Evolutionary conservation across 1,139 yeast genomes (phyloP).

Genomic region (Zygoascus meyerae): DNA sequence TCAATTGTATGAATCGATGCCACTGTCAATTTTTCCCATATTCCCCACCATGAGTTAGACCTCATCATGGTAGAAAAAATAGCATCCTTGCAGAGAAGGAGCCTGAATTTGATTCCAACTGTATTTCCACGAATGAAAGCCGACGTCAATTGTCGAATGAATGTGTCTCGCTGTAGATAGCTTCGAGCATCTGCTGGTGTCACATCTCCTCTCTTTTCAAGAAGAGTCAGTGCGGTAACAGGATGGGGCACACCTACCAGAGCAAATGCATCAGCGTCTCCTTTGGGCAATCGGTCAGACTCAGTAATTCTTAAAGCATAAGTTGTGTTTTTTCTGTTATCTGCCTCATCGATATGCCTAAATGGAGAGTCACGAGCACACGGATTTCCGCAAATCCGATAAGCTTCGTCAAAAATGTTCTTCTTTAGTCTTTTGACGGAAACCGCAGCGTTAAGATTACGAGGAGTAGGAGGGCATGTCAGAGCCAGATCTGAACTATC

Average conservation of each 20-base stretch:
- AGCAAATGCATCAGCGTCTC: constrained; percentile 16
- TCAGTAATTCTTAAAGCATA: constrained; percentile 10
- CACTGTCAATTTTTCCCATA: constrained; percentile 20
- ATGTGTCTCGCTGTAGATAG: constrained; percentile 15
- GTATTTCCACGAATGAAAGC: constrained; percentile 18
- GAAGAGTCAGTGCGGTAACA: constrained; percentile 14
- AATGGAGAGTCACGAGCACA: constrained; percentile 8
- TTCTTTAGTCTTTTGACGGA: not conserved
- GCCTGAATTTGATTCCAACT: constrained; percentile 17
- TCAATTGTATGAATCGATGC: constrained; percentile 13
- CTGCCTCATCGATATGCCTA: not conserved
- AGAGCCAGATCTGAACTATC: constrained; percentile 16
- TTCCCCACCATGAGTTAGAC: constrained; percentile 21
- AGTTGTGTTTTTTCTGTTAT: not conserved
- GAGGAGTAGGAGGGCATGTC: constrained; percentile 23
- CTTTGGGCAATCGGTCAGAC: constrained; percentile 14
- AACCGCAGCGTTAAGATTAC: constrained; percentile 8
- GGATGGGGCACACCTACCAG: constrained; percentile 21
- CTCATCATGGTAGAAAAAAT: constrained; percentile 14
- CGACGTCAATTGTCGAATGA: constrained; percentile 17
- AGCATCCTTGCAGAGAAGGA: constrained; percentile 21
- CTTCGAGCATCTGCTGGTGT: constrained; percentile 16
- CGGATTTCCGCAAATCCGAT: constrained; percentile 14
- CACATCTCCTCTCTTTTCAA: constrained; percentile 15
- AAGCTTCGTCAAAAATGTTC: not conserved